These are phyloP conservation scores for Forsythia suspensa DNA, from an alignment of 257 asterid species.

Conservation along the genomic window DNA sequence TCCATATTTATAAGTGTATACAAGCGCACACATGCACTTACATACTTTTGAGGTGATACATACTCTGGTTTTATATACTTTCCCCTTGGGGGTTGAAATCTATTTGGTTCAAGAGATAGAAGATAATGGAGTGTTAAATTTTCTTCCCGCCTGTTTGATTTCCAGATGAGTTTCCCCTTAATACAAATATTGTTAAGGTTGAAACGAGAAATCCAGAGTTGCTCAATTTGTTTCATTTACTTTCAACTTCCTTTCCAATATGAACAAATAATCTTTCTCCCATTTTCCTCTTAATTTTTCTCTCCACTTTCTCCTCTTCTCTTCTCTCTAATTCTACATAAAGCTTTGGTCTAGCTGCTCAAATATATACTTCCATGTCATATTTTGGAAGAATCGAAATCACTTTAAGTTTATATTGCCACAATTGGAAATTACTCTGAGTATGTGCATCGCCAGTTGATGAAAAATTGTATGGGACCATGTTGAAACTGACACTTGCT, in stretches of 20 bases:
- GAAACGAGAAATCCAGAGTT: not conserved
- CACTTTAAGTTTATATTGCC: not conserved
- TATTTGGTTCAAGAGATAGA: not conserved
- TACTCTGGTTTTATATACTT: not conserved
- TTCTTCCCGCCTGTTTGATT: not conserved
- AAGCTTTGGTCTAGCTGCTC: not conserved
- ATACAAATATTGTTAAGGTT: not conserved
- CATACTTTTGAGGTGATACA: not conserved
- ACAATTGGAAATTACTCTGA: not conserved
- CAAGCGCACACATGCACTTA: not conserved
- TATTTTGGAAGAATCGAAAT: not conserved
- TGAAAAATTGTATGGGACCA: not conserved
- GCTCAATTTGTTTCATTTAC: not conserved
- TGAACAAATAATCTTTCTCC: not conserved
- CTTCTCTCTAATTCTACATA: not conserved
- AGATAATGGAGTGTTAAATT: not conserved
- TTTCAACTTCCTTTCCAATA: not conserved
- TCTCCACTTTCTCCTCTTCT: not conserved
- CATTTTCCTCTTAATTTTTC: not conserved
- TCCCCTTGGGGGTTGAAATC: not conserved
- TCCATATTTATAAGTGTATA: not conserved
- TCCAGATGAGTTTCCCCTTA: not conserved
- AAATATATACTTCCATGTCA: not conserved
- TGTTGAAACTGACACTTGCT: not conserved
- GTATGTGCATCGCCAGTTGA: not conserved